phyloP scores from a whole-genome alignment of 139 green algal genomes.

The Haematococcus lacustris region DNA sequence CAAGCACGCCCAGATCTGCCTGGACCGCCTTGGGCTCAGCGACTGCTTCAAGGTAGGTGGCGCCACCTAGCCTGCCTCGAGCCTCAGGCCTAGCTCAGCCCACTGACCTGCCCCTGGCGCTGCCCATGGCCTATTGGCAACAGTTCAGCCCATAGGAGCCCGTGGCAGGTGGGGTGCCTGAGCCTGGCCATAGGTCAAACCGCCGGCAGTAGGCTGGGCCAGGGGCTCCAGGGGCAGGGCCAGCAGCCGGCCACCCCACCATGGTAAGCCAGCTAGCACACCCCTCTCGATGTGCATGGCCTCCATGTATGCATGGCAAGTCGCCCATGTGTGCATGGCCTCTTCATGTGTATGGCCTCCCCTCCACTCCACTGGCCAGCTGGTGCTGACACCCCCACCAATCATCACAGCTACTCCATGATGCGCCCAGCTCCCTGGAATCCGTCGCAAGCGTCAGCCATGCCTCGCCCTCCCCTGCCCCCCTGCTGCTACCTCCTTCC shows the following conservation, averaged over 20 bases:
- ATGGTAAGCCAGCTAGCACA: too few relatives aligned
- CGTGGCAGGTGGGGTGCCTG: neutral
- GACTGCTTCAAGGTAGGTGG: conserved; percentile 72
- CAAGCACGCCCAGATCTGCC: conserved; percentile 53
- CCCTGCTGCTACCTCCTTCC: neutral
- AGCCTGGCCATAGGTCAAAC: neutral
- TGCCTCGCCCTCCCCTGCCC: too few relatives aligned
- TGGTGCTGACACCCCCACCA: neutral
- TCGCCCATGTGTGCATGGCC: neutral
- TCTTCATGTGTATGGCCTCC: neutral
- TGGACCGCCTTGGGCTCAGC: conserved; percentile 58
- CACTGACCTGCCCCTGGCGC: neutral
- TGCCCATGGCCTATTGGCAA: neutral
- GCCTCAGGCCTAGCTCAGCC: neutral
- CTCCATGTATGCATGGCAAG: too few relatives aligned
- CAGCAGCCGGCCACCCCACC: too few relatives aligned
- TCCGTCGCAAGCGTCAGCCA: too few relatives aligned
- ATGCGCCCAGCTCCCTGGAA: conserved; percentile 46
- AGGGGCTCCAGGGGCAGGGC: neutral
- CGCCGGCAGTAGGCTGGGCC: neutral
- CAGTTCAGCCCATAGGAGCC: neutral
- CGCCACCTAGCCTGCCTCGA: too few relatives aligned
- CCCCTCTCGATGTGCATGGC: too few relatives aligned
- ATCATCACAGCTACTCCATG: neutral
- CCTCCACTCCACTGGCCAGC: conserved; percentile 16